Evolutionary conservation across 2,329 filamentous ascomycete genomes (phyloP).

Genomic region (Rutstroemia sp.): DNA sequence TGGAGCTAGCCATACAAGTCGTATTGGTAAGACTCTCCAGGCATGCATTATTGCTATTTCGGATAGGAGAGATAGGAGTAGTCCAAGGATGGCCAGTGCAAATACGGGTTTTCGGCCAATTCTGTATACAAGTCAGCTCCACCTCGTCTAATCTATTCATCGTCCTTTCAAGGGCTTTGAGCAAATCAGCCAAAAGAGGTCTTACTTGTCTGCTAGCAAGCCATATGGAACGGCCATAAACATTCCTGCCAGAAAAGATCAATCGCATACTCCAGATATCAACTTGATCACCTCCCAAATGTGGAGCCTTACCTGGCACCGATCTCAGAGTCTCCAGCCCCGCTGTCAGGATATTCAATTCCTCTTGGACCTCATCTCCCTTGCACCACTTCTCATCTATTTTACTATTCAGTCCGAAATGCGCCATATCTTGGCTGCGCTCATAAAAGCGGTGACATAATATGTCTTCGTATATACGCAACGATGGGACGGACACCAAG

Average conservation of each 20-base stretch:
- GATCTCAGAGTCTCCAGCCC: conserved; percentile 27
- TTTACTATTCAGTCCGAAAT: conserved; percentile 16
- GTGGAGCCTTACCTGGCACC: conserved; percentile 23
- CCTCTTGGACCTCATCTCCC: conserved; percentile 31
- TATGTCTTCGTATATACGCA: conserved; percentile 34
- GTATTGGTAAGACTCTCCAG: conserved; percentile 27
- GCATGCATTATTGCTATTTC: conserved; percentile 31
- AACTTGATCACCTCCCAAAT: not conserved
- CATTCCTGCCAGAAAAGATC: conserved; percentile 20
- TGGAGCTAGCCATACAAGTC: conserved; percentile 31
- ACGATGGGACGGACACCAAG: conserved; percentile 29
- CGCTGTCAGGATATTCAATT: conserved; percentile 32
- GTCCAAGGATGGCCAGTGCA: conserved; percentile 27
- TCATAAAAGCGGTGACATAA: conserved; percentile 34
- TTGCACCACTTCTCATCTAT: conserved; percentile 35
- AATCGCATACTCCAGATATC: not conserved
- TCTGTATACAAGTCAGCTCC: conserved; percentile 13
- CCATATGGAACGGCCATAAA: conserved; percentile 34
- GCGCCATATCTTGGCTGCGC: conserved; percentile 15
- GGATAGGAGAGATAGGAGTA: conserved; percentile 25
- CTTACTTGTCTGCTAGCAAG: conserved; percentile 32
- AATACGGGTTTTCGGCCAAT: conserved; percentile 33
- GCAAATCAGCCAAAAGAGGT: not conserved
- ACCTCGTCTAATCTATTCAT: not conserved
- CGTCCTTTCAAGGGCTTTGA: not conserved